These are phyloP conservation scores for Phytophthora citricola DNA, from an alignment of 352 stramenopile species.

Conservation along the genomic window DNA sequence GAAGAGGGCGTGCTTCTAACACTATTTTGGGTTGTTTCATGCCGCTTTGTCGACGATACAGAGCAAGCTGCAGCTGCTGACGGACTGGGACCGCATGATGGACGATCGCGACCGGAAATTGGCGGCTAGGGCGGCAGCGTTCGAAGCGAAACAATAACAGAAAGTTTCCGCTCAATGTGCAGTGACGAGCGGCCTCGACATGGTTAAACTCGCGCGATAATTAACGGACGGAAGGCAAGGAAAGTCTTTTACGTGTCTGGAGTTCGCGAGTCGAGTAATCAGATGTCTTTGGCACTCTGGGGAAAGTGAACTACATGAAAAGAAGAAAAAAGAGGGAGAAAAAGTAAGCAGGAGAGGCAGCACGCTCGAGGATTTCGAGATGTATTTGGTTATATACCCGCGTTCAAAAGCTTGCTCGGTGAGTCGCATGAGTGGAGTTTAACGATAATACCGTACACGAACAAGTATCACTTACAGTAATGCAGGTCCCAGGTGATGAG, in stretches of 20 bases:
- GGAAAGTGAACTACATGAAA: constrained; percentile 20
- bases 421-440: background rate
- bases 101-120: constrained; percentile 80
- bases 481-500: background rate
- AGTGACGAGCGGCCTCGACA: constrained; percentile 10
- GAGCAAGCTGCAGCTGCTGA: constrained; percentile 82
- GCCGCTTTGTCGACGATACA: constrained; percentile 20
- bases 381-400: constrained; percentile 44
- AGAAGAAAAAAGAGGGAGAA: constrained; percentile 14
- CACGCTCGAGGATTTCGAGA: constrained; percentile 34
- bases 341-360: constrained; percentile 26
- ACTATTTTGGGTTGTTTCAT: background rate
- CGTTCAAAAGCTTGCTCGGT: constrained; percentile 27
- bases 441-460: too few species aligned
- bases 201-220: constrained; percentile 1
- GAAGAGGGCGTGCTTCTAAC: constrained; percentile 4
- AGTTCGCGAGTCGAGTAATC: background rate
- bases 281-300: constrained; percentile 8
- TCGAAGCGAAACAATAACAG: constrained; percentile 43
- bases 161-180: constrained; percentile 3
- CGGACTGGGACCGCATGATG: constrained; percentile 86
- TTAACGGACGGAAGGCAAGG: too few species aligned
- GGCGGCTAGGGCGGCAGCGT: constrained; percentile 44
- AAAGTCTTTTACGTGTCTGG: background rate
- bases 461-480: too few species aligned